Base-by-base conservation (phyloP, 371 early-diverging fungal species). In the Mortierella sp. region DNA sequence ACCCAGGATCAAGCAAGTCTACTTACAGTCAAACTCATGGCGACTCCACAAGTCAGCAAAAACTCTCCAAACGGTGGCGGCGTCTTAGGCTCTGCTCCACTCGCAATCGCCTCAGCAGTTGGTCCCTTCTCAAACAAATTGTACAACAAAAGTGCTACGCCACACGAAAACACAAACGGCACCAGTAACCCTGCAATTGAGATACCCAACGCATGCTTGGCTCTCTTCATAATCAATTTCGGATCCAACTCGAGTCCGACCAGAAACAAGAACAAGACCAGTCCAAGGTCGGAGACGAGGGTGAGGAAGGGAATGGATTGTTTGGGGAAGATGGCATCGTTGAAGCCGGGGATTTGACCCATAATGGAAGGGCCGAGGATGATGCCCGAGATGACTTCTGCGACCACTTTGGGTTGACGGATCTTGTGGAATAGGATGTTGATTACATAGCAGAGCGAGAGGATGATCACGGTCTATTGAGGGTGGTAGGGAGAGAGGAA, bases 211-310 rank as follows among this genome's bases (percentile, higher is more conserved):
- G 90, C 89, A 50, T 88, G 85, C 13, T 84, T 83, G 76, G 90
- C 90, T 57, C 90, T 89, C 58, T 89, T 82, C 19, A 84, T 78
- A 16, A 95, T 81, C 19, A 94, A 80, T 0, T 81, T 80, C 2
- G 92, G 82, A 78, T 96, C 95, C 9, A 96, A 92, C 87, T 96
- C 97, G 28, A 96, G 80, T 0, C 97, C 97, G 11, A 98, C 96
- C 68, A 98, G 90, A 82, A 98, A 97, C 72, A 98, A 88, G 84
- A 96, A 98, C 50, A 99, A 91, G 9, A 98, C 91, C 63, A 99
- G 90, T 0, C 98, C 98, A 70, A 99, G 88, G 76, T 96, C 94
- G 31, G 98, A 92, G 4, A 97, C 91, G 26, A 97, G 85, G 50
- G 89, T 93, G 58, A 98, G 84, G 73, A 90, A 91, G 0, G 93